Conservation (phyloP, 2,329 filamentous ascomycete genomes). For the Eutypella sp. region DNA sequence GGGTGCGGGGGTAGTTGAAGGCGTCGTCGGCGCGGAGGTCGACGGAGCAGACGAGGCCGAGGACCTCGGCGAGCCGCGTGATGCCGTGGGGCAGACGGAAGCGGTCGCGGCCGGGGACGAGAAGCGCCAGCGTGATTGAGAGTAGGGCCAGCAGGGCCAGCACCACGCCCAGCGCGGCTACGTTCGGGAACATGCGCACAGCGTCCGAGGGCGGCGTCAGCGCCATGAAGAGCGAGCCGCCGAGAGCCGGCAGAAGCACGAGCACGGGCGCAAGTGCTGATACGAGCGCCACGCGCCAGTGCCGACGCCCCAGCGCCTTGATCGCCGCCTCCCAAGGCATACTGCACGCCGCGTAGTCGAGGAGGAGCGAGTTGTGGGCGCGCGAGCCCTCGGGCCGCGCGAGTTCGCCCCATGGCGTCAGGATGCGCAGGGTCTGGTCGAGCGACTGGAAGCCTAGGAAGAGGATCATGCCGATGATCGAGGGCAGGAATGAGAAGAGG, state of each 20-base stretch:
- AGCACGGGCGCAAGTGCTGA: constrained; percentile 57
- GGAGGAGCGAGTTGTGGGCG: constrained; percentile 59
- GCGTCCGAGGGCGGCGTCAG: constrained; percentile 50
- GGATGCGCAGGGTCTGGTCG: constrained; percentile 59
- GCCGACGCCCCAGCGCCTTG: constrained; percentile 53
- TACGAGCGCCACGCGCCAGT: constrained; percentile 60
- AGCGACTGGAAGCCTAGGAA: constrained; percentile 64
- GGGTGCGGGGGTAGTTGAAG: constrained; percentile 64
- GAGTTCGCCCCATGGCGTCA: constrained; percentile 67
- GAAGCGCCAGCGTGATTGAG: constrained; percentile 54
- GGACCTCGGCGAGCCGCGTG: constrained; percentile 67
- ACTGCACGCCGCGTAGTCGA: constrained; percentile 66
- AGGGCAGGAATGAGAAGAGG: constrained; percentile 73
- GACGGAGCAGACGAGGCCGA: constrained; percentile 71
- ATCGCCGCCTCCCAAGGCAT: constrained; percentile 56
- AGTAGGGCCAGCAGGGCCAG: constrained; percentile 69
- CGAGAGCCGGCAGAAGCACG: constrained; percentile 60
- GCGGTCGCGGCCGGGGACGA: constrained; percentile 56
- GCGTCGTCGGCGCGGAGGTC: constrained; percentile 67
- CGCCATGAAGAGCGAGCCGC: constrained; percentile 69
- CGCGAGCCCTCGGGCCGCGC: constrained; percentile 50
- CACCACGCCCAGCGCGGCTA: constrained; percentile 68
- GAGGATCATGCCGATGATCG: constrained; percentile 60
- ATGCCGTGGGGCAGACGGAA: constrained; percentile 70
- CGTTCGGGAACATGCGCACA: constrained; percentile 66